Conservation (phyloP, 768 basidiomycete species). For the Kwoniella mangroviensis region DNA sequence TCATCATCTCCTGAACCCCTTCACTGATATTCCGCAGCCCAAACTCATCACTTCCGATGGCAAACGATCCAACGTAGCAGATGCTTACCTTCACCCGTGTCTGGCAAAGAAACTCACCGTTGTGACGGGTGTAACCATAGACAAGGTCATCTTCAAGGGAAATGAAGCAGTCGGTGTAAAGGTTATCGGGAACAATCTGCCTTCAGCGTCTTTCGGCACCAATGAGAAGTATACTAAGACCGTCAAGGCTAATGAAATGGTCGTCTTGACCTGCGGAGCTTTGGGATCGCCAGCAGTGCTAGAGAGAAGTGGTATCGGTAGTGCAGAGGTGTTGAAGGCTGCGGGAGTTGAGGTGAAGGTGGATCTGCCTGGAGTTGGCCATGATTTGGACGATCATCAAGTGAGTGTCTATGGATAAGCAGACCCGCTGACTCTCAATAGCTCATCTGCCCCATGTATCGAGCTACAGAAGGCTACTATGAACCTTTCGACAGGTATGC, state of each 20-base stretch:
- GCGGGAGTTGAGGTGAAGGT: constrained; percentile 6
- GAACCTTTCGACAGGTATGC: constrained; percentile 23
- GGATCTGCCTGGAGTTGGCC: constrained; percentile 30
- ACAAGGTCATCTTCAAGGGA: constrained; percentile 8
- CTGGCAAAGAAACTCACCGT: constrained; percentile 16
- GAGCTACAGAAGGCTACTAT: constrained; percentile 18
- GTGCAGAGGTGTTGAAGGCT: neutral
- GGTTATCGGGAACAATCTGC: constrained; percentile 4
- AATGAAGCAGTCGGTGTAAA: constrained; percentile 18
- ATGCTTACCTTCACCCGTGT: constrained; percentile 22
- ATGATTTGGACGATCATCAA: constrained; percentile 32
- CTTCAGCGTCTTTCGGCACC: neutral
- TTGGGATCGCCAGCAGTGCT: constrained; percentile 16
- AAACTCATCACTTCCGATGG: constrained; percentile 29
- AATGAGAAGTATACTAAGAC: constrained; percentile 1
- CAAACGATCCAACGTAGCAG: constrained; percentile 20
- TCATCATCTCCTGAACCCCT: neutral
- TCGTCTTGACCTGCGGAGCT: constrained; percentile 14
- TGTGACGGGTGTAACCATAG: constrained; percentile 19
- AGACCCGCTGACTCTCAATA: neutral
- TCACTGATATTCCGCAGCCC: constrained; percentile 14
- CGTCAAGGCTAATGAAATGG: constrained; percentile 7
- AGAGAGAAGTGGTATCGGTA: constrained; percentile 24
- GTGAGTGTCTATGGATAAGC: constrained; percentile 7
- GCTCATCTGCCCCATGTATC: constrained; percentile 28